Percentiles rank a stretch among this genome's conserved stretches.
These are phyloP conservation scores for Cyberlindnera nakhonratchasimensis DNA, from an alignment of 805 yeast species.

Conservation along the genomic window DNA sequence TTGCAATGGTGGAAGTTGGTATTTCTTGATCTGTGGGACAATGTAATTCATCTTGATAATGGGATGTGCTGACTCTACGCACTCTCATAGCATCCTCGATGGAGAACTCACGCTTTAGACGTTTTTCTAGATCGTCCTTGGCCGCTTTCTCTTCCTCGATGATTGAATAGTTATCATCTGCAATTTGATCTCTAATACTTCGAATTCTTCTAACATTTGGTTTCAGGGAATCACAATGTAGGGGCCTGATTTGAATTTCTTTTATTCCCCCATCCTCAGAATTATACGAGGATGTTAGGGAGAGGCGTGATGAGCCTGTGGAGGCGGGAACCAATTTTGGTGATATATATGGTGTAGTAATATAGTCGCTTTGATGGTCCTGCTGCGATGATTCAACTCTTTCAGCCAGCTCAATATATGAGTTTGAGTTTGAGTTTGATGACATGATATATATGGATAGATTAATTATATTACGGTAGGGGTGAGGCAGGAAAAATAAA, in stretches of 20 bases:
- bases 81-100: constrained; percentile 18
- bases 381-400: no score
- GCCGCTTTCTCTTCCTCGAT: constrained; percentile 12
- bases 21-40: neutral
- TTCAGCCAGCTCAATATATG: no score
- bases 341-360: neutral
- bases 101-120: constrained; percentile 15
- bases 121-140: constrained; percentile 13
- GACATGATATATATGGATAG: no score
- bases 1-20: constrained; percentile 18
- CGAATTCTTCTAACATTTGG: constrained; percentile 10
- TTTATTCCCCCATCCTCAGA: constrained; percentile 3
- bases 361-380: no score
- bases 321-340: neutral
- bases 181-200: constrained; percentile 14
- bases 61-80: constrained; percentile 4
- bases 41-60: constrained; percentile 1
- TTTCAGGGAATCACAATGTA: neutral
- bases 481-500: neutral
- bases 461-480: no score
- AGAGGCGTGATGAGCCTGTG: constrained; percentile 4
- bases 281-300: constrained; percentile 15
- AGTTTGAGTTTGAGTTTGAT: neutral
- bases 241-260: constrained; percentile 5
- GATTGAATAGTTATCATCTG: constrained; percentile 17